Conservation (phyloP, 148 eudicot genomes). For the Gaultheria prostrata region DNA sequence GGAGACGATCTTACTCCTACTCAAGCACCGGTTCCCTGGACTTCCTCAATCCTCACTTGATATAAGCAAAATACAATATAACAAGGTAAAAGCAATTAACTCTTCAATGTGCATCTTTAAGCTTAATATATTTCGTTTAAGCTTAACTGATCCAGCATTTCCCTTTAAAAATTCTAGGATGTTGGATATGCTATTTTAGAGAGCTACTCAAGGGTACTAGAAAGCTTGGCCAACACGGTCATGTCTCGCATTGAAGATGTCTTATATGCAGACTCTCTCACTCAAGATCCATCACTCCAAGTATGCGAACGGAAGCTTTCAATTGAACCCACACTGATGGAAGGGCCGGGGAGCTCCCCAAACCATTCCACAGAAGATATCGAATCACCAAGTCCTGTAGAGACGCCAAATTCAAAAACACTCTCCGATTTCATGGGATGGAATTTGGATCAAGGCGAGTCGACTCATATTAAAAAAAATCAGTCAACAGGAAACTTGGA, state of each 20-base stretch:
- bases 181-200: constrained; percentile 66
- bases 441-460: constrained; percentile 39
- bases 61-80: constrained; percentile 59
- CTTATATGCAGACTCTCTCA: constrained; percentile 35
- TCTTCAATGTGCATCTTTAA: neutral
- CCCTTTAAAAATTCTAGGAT: constrained; percentile 38
- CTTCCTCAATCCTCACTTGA: constrained; percentile 58
- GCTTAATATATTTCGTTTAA: neutral
- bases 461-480: constrained; percentile 27
- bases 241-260: constrained; percentile 59
- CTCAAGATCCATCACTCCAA: constrained; percentile 27
- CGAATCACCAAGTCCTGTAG: constrained; percentile 15
- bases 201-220: constrained; percentile 35
- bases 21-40: constrained; percentile 61
- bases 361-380: constrained; percentile 17
- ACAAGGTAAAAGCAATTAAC: constrained; percentile 33
- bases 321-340: neutral
- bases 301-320: constrained; percentile 18
- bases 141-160: neutral
- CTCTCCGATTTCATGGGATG: constrained; percentile 56
- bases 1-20: constrained; percentile 54
- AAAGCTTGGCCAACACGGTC: constrained; percentile 45
- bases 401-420: constrained; percentile 34
- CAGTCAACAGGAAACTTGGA: constrained; percentile 28
- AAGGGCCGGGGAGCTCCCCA: constrained; percentile 9